Percentiles rank a stretch among this genome's conserved stretches.
Conservation (phyloP, 2,329 filamentous ascomycete genomes). For the Cercospora zeina region DNA sequence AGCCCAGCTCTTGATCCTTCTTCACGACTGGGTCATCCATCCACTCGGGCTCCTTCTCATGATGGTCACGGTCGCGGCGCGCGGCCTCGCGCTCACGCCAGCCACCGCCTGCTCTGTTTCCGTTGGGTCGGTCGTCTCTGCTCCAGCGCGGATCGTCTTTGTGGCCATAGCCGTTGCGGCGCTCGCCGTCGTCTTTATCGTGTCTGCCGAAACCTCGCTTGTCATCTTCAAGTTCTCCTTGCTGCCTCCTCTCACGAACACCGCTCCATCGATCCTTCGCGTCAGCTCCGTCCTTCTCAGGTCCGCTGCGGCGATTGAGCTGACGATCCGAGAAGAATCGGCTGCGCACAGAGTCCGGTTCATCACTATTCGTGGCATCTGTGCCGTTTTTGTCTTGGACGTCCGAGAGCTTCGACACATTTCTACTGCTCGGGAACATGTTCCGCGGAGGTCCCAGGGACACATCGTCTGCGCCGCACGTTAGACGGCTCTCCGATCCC, state of each 20-base stretch:
- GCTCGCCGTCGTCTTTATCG: slow-evolving; percentile 50
- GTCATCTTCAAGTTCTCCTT: slow-evolving; percentile 40
- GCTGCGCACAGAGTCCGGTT: slow-evolving; percentile 40
- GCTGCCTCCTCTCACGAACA: slow-evolving; percentile 63
- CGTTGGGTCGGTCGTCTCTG: slow-evolving; percentile 43
- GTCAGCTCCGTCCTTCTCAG: slow-evolving; percentile 44
- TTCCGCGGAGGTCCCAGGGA: slow-evolving; percentile 82
- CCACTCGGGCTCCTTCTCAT: slow-evolving; percentile 88
- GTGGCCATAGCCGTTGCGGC: slow-evolving; percentile 65
- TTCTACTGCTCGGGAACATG: slow-evolving; percentile 73
- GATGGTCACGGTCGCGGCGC: slow-evolving; percentile 47
- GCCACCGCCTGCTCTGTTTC: slow-evolving; percentile 55
- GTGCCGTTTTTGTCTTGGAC: slow-evolving; percentile 34
- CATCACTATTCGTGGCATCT: slow-evolving; percentile 44
- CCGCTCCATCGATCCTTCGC: slow-evolving; percentile 74
- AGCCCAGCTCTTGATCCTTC: slow-evolving; percentile 54
- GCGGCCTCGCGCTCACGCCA: slow-evolving; percentile 54
- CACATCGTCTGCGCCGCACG: slow-evolving; percentile 71
- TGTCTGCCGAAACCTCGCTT: slow-evolving; percentile 56
- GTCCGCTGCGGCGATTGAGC: slow-evolving; percentile 44
- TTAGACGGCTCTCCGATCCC: slow-evolving; percentile 19
- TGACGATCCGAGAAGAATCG: slow-evolving; percentile 49
- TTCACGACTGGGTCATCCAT: slow-evolving; percentile 64
- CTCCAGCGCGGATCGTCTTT: slow-evolving; percentile 70
- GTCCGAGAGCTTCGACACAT: slow-evolving; percentile 48